phyloP scores from a whole-genome alignment of 1,284 basidiomycete species.

The Ustilago xerochloae region DNA sequence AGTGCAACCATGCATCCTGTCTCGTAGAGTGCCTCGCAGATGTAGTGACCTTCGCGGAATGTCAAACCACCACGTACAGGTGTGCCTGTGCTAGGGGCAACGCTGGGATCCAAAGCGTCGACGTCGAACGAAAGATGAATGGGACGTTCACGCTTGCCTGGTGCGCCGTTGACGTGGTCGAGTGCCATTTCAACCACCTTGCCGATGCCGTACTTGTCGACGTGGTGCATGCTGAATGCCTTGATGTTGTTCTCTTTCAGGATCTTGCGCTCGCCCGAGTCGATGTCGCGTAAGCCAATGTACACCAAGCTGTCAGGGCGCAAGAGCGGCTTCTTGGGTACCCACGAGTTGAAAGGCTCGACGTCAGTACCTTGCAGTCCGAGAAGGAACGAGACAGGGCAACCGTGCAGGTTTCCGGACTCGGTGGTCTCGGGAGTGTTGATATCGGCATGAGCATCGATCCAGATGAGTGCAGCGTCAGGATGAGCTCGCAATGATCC shows the following conservation, averaged over 20 bases:
- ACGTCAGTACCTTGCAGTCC: constrained; percentile 67
- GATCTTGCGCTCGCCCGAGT: constrained; percentile 87
- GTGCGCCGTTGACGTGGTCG: constrained; percentile 80
- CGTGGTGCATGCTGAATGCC: constrained; percentile 97
- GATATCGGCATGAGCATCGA: constrained; percentile 80
- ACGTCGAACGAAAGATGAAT: constrained; percentile 98
- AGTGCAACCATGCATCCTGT: constrained; percentile 91
- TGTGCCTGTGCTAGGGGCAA: constrained; percentile 94
- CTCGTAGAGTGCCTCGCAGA: constrained; percentile 92
- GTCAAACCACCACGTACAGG: constrained; percentile 93
- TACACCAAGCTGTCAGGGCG: constrained; percentile 83
- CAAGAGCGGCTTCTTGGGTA: constrained; percentile 68
- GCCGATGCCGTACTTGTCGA: constrained; percentile 94
- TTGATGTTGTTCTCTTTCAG: constrained; percentile 87
- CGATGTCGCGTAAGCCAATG: constrained; percentile 95
- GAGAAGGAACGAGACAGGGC: constrained; percentile 92
- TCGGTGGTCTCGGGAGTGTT: constrained; percentile 86
- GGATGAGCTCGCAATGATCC: constrained; percentile 71
- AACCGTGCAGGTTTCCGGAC: constrained; percentile 96
- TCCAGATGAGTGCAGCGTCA: constrained; percentile 87
- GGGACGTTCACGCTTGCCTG: constrained; percentile 76
- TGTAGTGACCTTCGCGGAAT: constrained; percentile 93
- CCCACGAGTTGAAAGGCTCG: constrained; percentile 65
- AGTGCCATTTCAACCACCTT: constrained; percentile 90
- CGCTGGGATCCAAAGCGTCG: constrained; percentile 83